Conservation (phyloP, 2,329 filamentous ascomycete genomes). For the Fusarium veterinarium region DNA sequence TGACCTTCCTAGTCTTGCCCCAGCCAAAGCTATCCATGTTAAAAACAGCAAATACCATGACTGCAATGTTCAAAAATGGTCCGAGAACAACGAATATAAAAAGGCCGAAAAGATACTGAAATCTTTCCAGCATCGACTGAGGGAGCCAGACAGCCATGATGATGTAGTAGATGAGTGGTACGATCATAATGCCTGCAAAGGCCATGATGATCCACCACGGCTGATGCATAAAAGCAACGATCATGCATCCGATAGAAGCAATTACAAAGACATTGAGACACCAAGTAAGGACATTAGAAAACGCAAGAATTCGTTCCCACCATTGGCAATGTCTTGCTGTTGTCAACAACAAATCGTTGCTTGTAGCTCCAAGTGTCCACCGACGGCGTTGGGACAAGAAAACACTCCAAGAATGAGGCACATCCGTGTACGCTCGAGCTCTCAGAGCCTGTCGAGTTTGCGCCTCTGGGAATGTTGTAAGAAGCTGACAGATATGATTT, state of each 20-base stretch:
- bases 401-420: slow-evolving; percentile 53
- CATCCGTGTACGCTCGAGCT: slow-evolving; percentile 55
- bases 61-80: slow-evolving; percentile 42
- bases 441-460: slow-evolving; percentile 54
- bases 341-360: slow-evolving; percentile 39
- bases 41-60: slow-evolving; percentile 43
- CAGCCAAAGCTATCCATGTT: slow-evolving; percentile 46
- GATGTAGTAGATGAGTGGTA: slow-evolving; percentile 41
- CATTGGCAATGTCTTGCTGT: slow-evolving; percentile 38
- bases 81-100: slow-evolving; percentile 39
- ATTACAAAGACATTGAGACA: slow-evolving; percentile 44
- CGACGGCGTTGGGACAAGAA: slow-evolving; percentile 50
- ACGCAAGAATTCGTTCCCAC: slow-evolving; percentile 40
- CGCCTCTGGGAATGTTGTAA: slow-evolving; percentile 48
- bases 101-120: slow-evolving; percentile 38
- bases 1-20: slow-evolving; percentile 43
- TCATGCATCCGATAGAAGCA: slow-evolving; percentile 44
- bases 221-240: slow-evolving; percentile 44
- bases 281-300: slow-evolving; percentile 43
- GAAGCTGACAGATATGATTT: slow-evolving; percentile 42
- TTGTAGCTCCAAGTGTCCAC: slow-evolving; percentile 45
- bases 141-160: slow-evolving; percentile 42
- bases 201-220: slow-evolving; percentile 43
- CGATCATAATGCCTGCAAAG: slow-evolving; percentile 43
- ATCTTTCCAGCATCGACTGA: slow-evolving; percentile 34